Percentiles rank a stretch among this genome's conserved stretches.
These are phyloP conservation scores for Meyerozyma elateridarum DNA, from an alignment of 1,139 yeast genomes.

Conservation along the genomic window DNA sequence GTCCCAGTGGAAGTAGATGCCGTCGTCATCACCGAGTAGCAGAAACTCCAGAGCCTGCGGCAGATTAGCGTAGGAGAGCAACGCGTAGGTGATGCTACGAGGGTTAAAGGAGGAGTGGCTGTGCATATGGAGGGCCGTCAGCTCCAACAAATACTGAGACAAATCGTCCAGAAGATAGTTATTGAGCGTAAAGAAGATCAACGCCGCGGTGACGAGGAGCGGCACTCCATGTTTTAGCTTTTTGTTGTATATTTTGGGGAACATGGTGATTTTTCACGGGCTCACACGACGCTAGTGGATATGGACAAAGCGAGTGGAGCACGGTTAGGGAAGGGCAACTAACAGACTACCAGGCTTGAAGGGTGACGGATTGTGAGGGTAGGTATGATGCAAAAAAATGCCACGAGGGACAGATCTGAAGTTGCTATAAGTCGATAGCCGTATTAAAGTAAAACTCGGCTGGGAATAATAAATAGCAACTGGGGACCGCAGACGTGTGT, in stretches of 20 bases:
- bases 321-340: too few species aligned
- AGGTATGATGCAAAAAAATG: too few species aligned
- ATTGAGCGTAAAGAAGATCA: slow-evolving; percentile 15
- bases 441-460: too few species aligned
- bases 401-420: too few species aligned
- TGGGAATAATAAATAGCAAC: too few species aligned
- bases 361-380: too few species aligned
- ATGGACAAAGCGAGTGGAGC: too few species aligned
- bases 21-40: slow-evolving; percentile 16
- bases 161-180: slow-evolving; percentile 11
- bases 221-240: slow-evolving; percentile 17
- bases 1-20: slow-evolving; percentile 39
- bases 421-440: too few species aligned
- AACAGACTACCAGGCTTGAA: too few species aligned
- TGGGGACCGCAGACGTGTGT: too few species aligned
- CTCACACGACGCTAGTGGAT: slow-evolving; percentile 5
- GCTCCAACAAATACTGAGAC: slow-evolving; percentile 21
- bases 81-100: slow-evolving; percentile 18
- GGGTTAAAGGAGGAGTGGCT: slow-evolving; percentile 26
- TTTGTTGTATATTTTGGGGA: slow-evolving; percentile 10
- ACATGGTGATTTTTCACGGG: slow-evolving; percentile 2
- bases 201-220: slow-evolving; percentile 12
- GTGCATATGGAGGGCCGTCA: slow-evolving; percentile 21
- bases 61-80: slow-evolving; percentile 17
- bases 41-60: background rate